These are phyloP conservation scores for Penicillium argentinense DNA, from an alignment of 495 filamentous ascomycete species.

Conservation along the genomic window DNA sequence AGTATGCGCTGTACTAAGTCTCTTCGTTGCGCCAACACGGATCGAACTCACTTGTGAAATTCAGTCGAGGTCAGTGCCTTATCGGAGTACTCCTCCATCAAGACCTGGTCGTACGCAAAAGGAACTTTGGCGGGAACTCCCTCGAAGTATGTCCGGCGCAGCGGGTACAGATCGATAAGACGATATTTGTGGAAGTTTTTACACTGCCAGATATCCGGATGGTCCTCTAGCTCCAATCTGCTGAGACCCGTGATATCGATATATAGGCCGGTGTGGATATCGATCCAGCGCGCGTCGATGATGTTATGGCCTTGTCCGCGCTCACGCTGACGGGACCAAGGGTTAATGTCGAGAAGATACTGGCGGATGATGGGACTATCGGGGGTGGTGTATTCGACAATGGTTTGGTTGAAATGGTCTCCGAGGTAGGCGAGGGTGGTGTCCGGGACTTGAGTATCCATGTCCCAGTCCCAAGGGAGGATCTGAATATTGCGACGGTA, in stretches of 20 bases:
- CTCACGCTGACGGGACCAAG: constrained; percentile 57
- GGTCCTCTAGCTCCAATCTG: constrained; percentile 57
- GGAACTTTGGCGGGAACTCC: constrained; percentile 61
- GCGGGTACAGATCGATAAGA: constrained; percentile 51
- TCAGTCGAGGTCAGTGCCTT: constrained; percentile 50
- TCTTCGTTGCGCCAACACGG: not conserved
- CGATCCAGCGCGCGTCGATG: constrained; percentile 86
- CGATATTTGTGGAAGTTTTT: constrained; percentile 78
- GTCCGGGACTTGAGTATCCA: constrained; percentile 77
- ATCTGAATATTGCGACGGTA: constrained; percentile 36
- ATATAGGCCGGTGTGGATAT: constrained; percentile 72
- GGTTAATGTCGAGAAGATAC: constrained; percentile 81
- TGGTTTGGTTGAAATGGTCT: constrained; percentile 62
- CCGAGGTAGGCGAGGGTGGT: constrained; percentile 63
- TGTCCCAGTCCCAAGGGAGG: constrained; percentile 85
- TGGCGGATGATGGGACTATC: constrained; percentile 39
- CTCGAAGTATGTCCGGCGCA: constrained; percentile 60
- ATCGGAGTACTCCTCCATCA: constrained; percentile 58
- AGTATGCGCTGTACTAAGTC: constrained; percentile 3
- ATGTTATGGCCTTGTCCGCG: constrained; percentile 71
- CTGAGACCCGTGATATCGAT: constrained; percentile 85
- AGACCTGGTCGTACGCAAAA: constrained; percentile 58
- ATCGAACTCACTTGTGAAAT: constrained; percentile 51
- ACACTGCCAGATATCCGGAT: constrained; percentile 72
- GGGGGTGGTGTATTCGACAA: constrained; percentile 54